Conservation (phyloP, 2,329 filamentous ascomycete species). For the Phaeophleospora eucalypticola region DNA sequence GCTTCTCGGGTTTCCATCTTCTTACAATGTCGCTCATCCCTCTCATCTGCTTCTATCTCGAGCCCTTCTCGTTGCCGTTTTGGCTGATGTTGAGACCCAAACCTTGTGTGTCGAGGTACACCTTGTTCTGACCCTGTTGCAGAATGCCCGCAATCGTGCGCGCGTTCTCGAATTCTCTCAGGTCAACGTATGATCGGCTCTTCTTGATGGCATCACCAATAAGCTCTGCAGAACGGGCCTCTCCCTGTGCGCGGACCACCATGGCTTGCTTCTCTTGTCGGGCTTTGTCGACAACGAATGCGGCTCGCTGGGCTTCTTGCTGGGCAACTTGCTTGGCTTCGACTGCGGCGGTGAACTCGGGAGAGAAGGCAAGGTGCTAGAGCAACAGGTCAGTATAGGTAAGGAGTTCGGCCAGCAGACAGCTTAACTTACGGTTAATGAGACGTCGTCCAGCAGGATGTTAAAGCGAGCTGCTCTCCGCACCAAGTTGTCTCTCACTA, state of each 20-base stretch:
- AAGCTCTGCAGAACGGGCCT: slow-evolving; percentile 93
- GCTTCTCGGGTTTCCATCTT: too few species aligned
- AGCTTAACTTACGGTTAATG: slow-evolving; percentile 59
- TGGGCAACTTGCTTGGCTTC: slow-evolving; percentile 68
- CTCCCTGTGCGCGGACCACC: slow-evolving; percentile 97
- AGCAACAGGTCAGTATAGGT: slow-evolving; percentile 11
- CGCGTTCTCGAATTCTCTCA: slow-evolving; percentile 97
- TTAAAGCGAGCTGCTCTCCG: slow-evolving; percentile 92
- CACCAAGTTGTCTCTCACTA: slow-evolving; percentile 90
- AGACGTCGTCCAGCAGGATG: slow-evolving; percentile 95
- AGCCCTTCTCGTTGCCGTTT: neutral
- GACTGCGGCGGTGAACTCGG: slow-evolving; percentile 65
- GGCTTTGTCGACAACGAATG: slow-evolving; percentile 97
- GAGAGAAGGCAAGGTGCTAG: slow-evolving; percentile 64
- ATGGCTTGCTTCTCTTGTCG: slow-evolving; percentile 99
- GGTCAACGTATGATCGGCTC: slow-evolving; percentile 91
- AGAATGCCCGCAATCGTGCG: slow-evolving; percentile 80
- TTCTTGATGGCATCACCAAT: slow-evolving; percentile 99
- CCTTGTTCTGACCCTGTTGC: slow-evolving; percentile 87
- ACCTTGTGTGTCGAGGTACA: slow-evolving; percentile 87
- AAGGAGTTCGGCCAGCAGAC: neutral
- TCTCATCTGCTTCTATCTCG: slow-evolving; percentile 1
- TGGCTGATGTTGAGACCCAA: slow-evolving; percentile 77
- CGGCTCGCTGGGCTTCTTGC: slow-evolving; percentile 94
- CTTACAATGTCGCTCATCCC: neutral